A percentile compares a stretch with the other conserved stretches of the same genome.
These are phyloP conservation scores for Neurospora terricola DNA, from an alignment of 495 filamentous ascomycete genomes.

Conservation along the genomic window DNA sequence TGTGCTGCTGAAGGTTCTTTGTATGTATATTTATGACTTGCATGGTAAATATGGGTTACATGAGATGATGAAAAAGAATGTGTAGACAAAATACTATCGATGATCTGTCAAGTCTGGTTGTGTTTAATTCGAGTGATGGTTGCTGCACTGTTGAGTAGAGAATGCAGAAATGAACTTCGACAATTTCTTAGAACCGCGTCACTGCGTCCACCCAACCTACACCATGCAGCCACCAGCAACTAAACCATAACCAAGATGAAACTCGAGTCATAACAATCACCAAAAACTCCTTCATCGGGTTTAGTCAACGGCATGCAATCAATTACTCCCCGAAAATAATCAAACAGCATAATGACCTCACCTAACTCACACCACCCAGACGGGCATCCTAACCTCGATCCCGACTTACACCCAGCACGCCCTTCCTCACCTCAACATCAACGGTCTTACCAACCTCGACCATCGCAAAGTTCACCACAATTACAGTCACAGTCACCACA, in stretches of 20 bases:
- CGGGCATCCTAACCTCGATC: neutral
- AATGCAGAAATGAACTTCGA: neutral
- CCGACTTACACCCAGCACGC: neutral
- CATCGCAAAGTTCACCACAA: neutral
- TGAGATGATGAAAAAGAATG: neutral
- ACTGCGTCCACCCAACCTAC: neutral
- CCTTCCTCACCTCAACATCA: neutral
- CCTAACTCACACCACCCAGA: neutral
- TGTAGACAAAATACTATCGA: neutral
- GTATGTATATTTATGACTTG: slow-evolving; percentile 6
- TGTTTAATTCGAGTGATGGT: neutral
- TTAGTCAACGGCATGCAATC: neutral
- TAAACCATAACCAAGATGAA: neutral
- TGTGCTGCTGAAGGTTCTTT: neutral
- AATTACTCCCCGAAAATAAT: neutral
- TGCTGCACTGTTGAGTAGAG: neutral
- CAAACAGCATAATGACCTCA: neutral
- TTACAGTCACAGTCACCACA: slow-evolving; percentile 1
- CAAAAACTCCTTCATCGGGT: too few species aligned
- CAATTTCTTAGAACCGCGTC: neutral
- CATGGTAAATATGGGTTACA: neutral
- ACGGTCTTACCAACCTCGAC: neutral
- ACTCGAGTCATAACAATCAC: neutral
- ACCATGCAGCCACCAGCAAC: neutral
- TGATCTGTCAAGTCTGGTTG: neutral